Percentiles rank a stretch among this genome's conserved stretches.
These are phyloP conservation scores for Articulospora tetracladia DNA, from an alignment of 495 filamentous ascomycete species.

Conservation along the genomic window DNA sequence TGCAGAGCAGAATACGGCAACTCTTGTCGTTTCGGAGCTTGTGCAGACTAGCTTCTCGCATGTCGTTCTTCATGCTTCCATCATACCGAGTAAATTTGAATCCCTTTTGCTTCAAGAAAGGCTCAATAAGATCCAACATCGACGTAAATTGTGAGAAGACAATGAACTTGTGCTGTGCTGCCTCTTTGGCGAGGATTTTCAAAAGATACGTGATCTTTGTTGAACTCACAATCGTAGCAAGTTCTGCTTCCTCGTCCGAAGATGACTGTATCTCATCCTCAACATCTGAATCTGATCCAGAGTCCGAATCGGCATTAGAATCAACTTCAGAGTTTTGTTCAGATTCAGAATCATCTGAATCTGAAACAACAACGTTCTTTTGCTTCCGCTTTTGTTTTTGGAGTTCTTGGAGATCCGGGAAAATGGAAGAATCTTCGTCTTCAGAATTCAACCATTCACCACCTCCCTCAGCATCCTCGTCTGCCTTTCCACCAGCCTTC, in stretches of 20 bases:
- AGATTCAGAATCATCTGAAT: conserved; percentile 13
- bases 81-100: conserved; percentile 87
- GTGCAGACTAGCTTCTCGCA: conserved; percentile 76
- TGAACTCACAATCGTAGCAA: conserved; percentile 52
- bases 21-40: conserved; percentile 65
- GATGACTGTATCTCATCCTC: conserved; percentile 38
- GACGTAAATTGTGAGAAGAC: conserved; percentile 96
- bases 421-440: conserved; percentile 53
- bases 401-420: conserved; percentile 22
- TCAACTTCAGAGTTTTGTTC: conserved; percentile 24
- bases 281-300: conserved; percentile 30
- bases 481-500: conserved; percentile 75
- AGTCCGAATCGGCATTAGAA: conserved; percentile 9
- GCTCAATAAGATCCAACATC: conserved; percentile 93
- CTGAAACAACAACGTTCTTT: conserved; percentile 8
- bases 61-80: conserved; percentile 91
- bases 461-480: conserved; percentile 82
- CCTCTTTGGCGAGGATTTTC: conserved; percentile 74
- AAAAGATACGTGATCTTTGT: conserved; percentile 89
- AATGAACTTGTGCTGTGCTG: conserved; percentile 82
- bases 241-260: conserved; percentile 34
- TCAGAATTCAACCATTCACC: conserved; percentile 72
- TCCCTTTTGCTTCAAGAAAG: conserved; percentile 70
- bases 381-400: conserved; percentile 5
- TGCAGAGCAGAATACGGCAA: conserved; percentile 81